Base-by-base conservation (phyloP, 768 basidiomycete genomes). In the Leccinum fibrillosum region DNA sequence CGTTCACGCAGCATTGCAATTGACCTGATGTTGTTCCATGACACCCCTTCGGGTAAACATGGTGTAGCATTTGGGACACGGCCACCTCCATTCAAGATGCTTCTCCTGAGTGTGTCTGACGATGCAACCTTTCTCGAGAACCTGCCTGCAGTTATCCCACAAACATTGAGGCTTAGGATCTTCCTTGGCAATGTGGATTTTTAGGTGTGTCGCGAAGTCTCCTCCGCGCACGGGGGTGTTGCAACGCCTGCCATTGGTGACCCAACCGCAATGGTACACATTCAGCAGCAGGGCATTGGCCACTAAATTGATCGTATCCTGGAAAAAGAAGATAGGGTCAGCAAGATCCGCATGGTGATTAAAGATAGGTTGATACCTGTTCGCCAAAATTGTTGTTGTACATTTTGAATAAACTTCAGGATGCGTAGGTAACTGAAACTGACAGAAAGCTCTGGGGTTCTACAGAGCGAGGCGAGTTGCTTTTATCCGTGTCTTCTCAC, bases 61-160 rank as follows among this genome's bases (percentile, higher is more conserved):
- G 0, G n/a, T 5, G 2, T 2, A 3, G 11, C 70, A 71, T 2
- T 5, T 60, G 0, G 66, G 56, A 28, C 70, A 71, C 0, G 69
- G 61, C 67, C 72, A 69, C 1, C 35, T 42, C 35, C 57, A 62
- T 17, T 28, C 53, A 3, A 73, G 62, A 42, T 71, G 72, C 4
- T 0, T 61, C 15, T 69, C 69, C 26, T 66, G 55, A 2, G 71
- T 54, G 19, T 71, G 70, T 1, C 69, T 45, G 3, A 60, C 52
- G n/a, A 71, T 39, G 3, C 55, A 60, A 1, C 55, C 61, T 5
- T 10, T 64, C 6, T 7, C 61, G 5, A 72, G 42, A 2, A 9
- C 12, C 0, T 66, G 65, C 2, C 52, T 45, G 12, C 69, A 70
- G 5, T 12, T 5, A 30, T 13, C 21, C 69, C 69, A 70, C 5